Evolutionary conservation across 2,329 filamentous ascomycete species (phyloP), one percentile per base, ranked within the genome.

Genomic region (Didymosphaeria variabile): DNA sequence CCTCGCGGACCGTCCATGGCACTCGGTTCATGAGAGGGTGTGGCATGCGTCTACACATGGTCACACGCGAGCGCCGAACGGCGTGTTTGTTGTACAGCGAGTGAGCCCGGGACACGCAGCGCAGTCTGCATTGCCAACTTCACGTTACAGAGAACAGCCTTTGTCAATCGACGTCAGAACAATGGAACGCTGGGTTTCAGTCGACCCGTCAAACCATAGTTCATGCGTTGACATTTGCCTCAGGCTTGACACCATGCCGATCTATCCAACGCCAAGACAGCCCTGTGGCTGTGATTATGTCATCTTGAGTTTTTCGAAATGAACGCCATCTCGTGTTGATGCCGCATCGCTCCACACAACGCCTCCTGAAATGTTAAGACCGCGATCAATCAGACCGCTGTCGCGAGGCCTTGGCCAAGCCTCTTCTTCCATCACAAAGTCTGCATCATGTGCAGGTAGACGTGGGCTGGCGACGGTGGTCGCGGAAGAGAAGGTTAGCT

Each of bases 401-500:
- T 67, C 75, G 55, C 72, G 70, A 42, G 66, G 63, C 36, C 63
- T 77, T 4, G 64, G 66, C 31, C 69, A 62, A 23, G 59, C 70
- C 45, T 64, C 68, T 21, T 54, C 67, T 19, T 61, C 68, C 7
- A 59, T 70, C 50, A 62, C 64, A 63, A 61, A 26, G 47, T 42
- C 69, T 26, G 40, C 64, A 53, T 13, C 65, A 69, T 71, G 66
- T 55, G 46, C 66, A n/a, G 60, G 59, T 62, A 69, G 67, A 55
- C 64, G 75, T 55, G 64, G 66, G 17, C 63, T 78, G 59, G 76
- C 76, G 13, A 72, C 72, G 15, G 71, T 67, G 13, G 67, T 71
- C 17, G 72, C 75, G 8, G 74, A 76, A 63, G 76, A 77, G 62
- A 74, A 77, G 74, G 76, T 78, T 60, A 59, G 65, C 45, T 17